These are phyloP conservation scores for Sugiyamaella grinbergsii DNA, from an alignment of 1,139 yeast species.

Conservation along the genomic window DNA sequence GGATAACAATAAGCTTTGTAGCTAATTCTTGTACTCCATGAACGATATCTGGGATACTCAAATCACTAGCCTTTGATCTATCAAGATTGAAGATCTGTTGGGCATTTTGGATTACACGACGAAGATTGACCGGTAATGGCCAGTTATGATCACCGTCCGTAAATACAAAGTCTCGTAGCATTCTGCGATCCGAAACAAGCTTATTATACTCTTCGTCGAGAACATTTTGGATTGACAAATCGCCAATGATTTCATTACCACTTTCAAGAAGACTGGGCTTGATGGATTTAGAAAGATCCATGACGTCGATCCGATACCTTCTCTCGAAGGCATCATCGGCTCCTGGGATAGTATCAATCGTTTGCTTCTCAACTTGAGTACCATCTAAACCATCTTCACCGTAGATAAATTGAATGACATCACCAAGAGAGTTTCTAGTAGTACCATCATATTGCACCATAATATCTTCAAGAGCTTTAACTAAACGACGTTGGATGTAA, in stretches of 20 bases:
- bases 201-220: constrained; percentile 86
- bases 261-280: constrained; percentile 78
- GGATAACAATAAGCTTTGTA: constrained; percentile 68
- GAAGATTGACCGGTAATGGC: constrained; percentile 96
- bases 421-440: constrained; percentile 95
- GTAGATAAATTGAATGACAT: constrained; percentile 90
- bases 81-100: constrained; percentile 97
- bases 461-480: constrained; percentile 96
- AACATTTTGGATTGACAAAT: constrained; percentile 73
- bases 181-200: constrained; percentile 71
- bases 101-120: constrained; percentile 95
- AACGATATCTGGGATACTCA: constrained; percentile 80
- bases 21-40: constrained; percentile 71
- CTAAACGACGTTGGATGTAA: constrained; percentile 97
- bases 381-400: constrained; percentile 99
- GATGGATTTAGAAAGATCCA: constrained; percentile 63
- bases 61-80: constrained; percentile 84
- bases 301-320: constrained; percentile 83
- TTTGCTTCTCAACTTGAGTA: constrained; percentile 94
- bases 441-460: constrained; percentile 99
- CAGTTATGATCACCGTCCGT: constrained; percentile 92
- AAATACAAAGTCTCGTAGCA: constrained; percentile 78
- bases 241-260: constrained; percentile 90
- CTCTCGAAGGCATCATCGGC: constrained; percentile 79
- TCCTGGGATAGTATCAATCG: constrained; percentile 96